phyloP scores from a whole-genome alignment of 2,329 filamentous ascomycete genomes.

The Colletotrichum musicola region DNA sequence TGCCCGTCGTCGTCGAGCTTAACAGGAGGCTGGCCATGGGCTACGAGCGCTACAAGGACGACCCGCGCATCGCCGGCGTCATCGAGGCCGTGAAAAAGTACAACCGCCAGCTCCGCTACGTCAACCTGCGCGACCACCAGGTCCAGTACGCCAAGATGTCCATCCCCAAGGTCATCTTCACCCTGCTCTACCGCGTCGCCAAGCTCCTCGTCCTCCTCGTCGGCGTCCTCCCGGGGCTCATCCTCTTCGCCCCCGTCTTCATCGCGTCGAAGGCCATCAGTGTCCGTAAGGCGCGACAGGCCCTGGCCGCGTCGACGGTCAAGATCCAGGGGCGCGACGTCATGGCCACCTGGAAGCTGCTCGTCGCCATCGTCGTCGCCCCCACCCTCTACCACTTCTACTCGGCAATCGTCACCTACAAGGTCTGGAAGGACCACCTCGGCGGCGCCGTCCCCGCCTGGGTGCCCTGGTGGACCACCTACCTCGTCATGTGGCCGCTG shows the following conservation, averaged over 20 bases:
- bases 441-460: conserved; percentile 85
- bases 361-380: conserved; percentile 87
- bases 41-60: conserved; percentile 92
- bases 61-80: conserved; percentile 83
- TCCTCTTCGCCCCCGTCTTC: conserved; percentile 91
- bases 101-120: conserved; percentile 85
- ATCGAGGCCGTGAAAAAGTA: conserved; percentile 84
- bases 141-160: conserved; percentile 92
- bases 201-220: conserved; percentile 84
- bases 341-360: conserved; percentile 93
- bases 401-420: conserved; percentile 78
- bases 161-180: conserved; percentile 78
- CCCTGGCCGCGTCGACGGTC: conserved; percentile 86
- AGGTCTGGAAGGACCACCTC: conserved; percentile 84
- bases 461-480: conserved; percentile 83
- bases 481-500: conserved; percentile 80
- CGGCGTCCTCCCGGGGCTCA: conserved; percentile 85
- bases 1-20: conserved; percentile 93
- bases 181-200: conserved; percentile 81
- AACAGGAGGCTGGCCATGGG: conserved; percentile 92
- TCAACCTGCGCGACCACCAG: conserved; percentile 93
- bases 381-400: conserved; percentile 88
- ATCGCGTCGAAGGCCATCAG: conserved; percentile 87
- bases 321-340: conserved; percentile 91
- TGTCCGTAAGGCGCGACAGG: conserved; percentile 83